Base-by-base conservation (phyloP, 2,329 filamentous ascomycete species). In the Ophioceras dolichostomum region DNA sequence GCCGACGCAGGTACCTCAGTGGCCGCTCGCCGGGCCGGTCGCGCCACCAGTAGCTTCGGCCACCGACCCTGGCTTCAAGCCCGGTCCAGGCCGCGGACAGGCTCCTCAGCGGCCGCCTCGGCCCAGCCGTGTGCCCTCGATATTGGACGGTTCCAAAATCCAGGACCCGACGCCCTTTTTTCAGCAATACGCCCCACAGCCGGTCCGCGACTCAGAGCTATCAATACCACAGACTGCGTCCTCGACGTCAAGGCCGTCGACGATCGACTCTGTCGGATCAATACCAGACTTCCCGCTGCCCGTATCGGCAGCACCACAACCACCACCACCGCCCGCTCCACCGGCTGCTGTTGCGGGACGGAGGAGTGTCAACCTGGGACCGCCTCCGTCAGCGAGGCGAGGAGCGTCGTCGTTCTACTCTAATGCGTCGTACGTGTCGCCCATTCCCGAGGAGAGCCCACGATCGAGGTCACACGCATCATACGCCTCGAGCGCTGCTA, bases 371-470 rank as follows among this genome's bases (percentile, higher is more conserved):
- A 70, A 61, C 35, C 52, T 78, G 10, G 74, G 75, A 3, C 75
- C 75, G 14, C 76, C 76, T 1, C 75, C 75, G 3, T 73, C 68
- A 10, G 64, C 73, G 4, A 65, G 76, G 47, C 62, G 75, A 45
- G 75, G 74, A 1, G 68, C 66, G 20, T 79, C 75, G 0, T 76
- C 75, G 0, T 79, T 77, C 42, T 79, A 81, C 48, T 81, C 79
- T 3, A 72, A 68, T 44, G 59, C 65, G 10, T 82, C 79, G 0
- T 79, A 69, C 41, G 79, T 87, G 19, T 82, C 82, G 1, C 81
- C 83, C 0, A 87, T 88, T 37, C 79, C 77, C 1, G 83, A 87
- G 54, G 82, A 87, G 51, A 73, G 68, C 43, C 67, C 72, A 0
- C 63, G 68, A 18, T 61, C 67, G 4, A 61, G 66, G 38, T 75